A percentile compares a stretch with the other conserved stretches of the same genome.
Conservation (phyloP, 495 filamentous ascomycete genomes). For the Neurospora sp. region DNA sequence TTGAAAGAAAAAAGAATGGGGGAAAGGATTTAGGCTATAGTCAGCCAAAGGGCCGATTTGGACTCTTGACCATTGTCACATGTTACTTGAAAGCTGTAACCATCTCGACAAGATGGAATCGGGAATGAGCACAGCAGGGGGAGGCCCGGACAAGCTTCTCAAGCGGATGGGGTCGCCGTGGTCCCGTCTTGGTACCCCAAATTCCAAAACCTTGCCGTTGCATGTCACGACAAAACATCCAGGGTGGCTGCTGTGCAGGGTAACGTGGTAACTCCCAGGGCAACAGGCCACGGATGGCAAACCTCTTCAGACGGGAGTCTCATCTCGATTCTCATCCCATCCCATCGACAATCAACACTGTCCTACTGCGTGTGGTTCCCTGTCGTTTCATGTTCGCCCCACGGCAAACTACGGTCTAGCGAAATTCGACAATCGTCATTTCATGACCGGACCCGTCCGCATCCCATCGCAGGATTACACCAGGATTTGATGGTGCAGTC, state of each 20-base stretch:
- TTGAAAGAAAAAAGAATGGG: background rate
- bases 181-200: background rate
- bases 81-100: background rate
- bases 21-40: background rate
- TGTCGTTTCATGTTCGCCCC: slow-evolving; percentile 8
- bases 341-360: background rate
- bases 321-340: background rate
- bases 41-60: background rate
- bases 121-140: background rate
- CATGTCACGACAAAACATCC: background rate
- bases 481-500: background rate
- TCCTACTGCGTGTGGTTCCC: background rate
- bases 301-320: background rate
- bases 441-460: background rate
- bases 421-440: slow-evolving; percentile 14
- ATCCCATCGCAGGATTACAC: background rate
- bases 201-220: background rate
- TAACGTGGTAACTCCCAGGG: background rate
- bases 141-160: background rate
- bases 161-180: background rate
- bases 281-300: background rate
- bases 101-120: background rate
- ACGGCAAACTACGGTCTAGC: slow-evolving; percentile 17
- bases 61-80: background rate
- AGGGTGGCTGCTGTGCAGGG: background rate